Evolutionary conservation across 2,329 filamentous ascomycete genomes (phyloP).

Genomic region (Metarhizium sp.): DNA sequence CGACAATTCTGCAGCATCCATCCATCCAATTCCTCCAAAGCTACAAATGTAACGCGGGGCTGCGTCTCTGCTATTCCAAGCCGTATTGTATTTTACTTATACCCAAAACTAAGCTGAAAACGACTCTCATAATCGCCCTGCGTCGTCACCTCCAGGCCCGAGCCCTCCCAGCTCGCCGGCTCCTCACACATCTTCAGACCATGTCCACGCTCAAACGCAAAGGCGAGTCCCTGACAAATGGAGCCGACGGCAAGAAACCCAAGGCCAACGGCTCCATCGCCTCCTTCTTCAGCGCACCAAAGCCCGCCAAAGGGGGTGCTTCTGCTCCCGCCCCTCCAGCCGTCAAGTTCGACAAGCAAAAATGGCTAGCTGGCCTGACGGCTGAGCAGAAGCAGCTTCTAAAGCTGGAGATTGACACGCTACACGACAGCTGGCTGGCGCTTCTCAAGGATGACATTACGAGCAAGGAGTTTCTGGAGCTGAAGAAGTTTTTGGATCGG

Average conservation of each 20-base stretch:
- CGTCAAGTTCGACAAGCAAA: slow-evolving; percentile 72
- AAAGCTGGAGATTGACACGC: slow-evolving; percentile 80
- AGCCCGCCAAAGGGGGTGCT: slow-evolving; percentile 27
- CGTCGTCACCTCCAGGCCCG: slow-evolving; percentile 6
- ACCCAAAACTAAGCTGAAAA: neutral
- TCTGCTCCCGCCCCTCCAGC: slow-evolving; percentile 24
- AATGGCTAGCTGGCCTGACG: slow-evolving; percentile 75
- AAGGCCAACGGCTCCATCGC: slow-evolving; percentile 73
- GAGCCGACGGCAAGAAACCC: slow-evolving; percentile 55
- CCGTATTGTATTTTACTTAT: neutral
- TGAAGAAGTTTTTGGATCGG: slow-evolving; percentile 79
- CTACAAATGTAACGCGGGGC: neutral
- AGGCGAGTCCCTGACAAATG: slow-evolving; percentile 35
- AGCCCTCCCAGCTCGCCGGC: neutral
- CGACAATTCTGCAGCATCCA: neutral
- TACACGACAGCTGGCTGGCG: slow-evolving; percentile 86
- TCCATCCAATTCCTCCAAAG: neutral
- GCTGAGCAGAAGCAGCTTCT: slow-evolving; percentile 75
- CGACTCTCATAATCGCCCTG: slow-evolving; percentile 5
- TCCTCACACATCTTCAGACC: slow-evolving; percentile 7
- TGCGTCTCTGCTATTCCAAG: no score
- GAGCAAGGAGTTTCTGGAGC: slow-evolving; percentile 68
- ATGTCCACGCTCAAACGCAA: slow-evolving; percentile 61
- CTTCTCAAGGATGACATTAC: slow-evolving; percentile 80
- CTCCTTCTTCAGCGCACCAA: slow-evolving; percentile 72